These are phyloP conservation scores for Calocybe gambosa DNA, from an alignment of 1,284 basidiomycete species.

Conservation along the genomic window DNA sequence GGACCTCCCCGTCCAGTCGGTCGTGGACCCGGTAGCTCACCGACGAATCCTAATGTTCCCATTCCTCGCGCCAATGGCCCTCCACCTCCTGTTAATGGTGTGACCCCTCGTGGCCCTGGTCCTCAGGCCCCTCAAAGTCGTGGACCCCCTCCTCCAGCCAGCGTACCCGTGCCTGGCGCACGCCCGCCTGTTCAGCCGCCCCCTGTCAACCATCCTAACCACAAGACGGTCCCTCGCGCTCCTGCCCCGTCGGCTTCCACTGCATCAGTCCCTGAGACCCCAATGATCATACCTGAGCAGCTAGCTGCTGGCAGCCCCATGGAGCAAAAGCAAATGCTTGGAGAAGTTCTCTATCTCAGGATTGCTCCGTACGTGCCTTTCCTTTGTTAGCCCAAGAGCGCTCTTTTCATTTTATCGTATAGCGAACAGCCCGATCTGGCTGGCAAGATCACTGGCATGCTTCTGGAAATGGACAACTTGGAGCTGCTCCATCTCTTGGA, in stretches of 20 bases:
- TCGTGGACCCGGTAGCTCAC: conserved; percentile 53
- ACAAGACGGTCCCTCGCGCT: conserved; percentile 28
- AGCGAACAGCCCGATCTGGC: conserved; percentile 81
- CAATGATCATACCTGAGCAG: conserved; percentile 44
- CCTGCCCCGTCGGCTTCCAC: conserved; percentile 19
- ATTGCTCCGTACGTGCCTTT: conserved; percentile 64
- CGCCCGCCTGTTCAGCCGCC: conserved; percentile 27
- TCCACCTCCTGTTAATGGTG: conserved; percentile 35
- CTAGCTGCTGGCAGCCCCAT: conserved; percentile 75
- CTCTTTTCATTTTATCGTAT: conserved; percentile 13
- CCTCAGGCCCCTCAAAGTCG: conserved; percentile 31
- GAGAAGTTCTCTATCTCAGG: conserved; percentile 88
- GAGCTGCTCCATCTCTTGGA: conserved; percentile 87
- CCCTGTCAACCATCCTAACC: conserved; percentile 27
- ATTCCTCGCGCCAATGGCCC: conserved; percentile 52
- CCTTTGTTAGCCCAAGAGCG: conserved; percentile 9
- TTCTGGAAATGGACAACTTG: conserved; percentile 94
- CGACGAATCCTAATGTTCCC: conserved; percentile 55
- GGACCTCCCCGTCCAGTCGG: conserved; percentile 49
- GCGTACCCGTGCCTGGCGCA: conserved; percentile 31
- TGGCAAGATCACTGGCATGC: conserved; percentile 97
- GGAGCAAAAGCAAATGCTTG: conserved; percentile 97
- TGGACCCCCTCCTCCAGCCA: conserved; percentile 9
- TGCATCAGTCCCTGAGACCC: conserved; percentile 31
- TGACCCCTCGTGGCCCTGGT: conserved; percentile 39